Evolutionary conservation across 176 grass and related monocot genomes (phyloP).

Genomic region (Rhynchospora pubera): DNA sequence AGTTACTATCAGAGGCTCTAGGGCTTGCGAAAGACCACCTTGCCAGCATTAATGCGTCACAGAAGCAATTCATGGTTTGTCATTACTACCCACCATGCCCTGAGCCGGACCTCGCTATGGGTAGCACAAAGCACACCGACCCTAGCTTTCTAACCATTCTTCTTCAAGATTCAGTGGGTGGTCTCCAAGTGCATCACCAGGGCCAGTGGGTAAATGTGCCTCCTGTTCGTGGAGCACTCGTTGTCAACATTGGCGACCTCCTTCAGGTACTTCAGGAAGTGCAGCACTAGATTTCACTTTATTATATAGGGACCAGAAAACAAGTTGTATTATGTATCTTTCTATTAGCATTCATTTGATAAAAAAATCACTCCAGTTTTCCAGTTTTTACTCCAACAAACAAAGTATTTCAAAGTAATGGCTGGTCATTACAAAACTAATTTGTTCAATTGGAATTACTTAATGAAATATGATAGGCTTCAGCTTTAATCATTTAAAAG

Average conservation of each 20-base stretch:
- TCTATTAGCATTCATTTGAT: neutral
- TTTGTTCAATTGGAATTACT: neutral
- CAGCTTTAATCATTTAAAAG: neutral
- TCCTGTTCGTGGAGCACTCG: conserved; percentile 12
- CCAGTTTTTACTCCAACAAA: neutral
- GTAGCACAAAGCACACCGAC: conserved; percentile 8
- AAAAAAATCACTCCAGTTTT: neutral
- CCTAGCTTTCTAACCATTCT: conserved; percentile 22
- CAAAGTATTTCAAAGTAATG: neutral
- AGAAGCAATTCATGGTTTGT: conserved; percentile 11
- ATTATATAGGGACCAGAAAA: neutral
- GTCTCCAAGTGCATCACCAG: conserved; percentile 17
- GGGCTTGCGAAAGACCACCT: neutral
- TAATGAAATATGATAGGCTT: neutral
- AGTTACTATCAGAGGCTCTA: conserved; percentile 20
- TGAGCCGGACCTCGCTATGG: conserved; percentile 11
- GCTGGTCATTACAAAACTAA: neutral
- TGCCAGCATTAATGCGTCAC: conserved; percentile 4
- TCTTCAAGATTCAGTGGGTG: conserved; percentile 17
- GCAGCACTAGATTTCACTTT: neutral
- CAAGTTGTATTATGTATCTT: neutral
- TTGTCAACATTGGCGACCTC: conserved; percentile 21
- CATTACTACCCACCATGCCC: conserved; percentile 23
- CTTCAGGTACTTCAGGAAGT: conserved; percentile 12
- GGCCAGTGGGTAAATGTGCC: neutral